Evolutionary conservation across 108 stramenopile genomes (phyloP), one percentile per base, ranked within the genome.

Genomic region (Nannochloropsis gaditana): DNA sequence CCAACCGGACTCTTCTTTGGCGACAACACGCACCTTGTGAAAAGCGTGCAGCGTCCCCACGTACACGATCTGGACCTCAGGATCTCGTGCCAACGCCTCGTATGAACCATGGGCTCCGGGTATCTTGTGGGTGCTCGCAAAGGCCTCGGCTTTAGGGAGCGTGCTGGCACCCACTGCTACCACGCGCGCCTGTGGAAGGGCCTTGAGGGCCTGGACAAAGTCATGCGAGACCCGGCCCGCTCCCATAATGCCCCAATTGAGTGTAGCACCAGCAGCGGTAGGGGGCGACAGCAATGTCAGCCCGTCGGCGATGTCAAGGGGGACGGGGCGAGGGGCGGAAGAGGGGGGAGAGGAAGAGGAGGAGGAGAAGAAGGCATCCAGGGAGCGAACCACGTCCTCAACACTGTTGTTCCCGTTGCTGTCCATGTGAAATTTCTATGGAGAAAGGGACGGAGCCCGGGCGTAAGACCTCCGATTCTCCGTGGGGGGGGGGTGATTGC

Each of bases 11-110:
- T n/a, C 59, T 73, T 73, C 3, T 15, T n/a, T n/a, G 6, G 15
- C 3, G n/a, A 6, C 3, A 73, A 73, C 8, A n/a, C n/a, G 15
- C 15, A 73, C 59, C 21, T 84, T 84, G 87, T 91, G 91, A 42
- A 91, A 47, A 10, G 90, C 89, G 85, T 91, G 90, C 8, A 91
- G 86, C 43, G 86, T 87, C 9, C 90, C 91, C 42, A 91, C 80
- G 87, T 91, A 91, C 43, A 91, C 84, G 45, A 91, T 90, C n/a
- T 91, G 90, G 43, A 91, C 91, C 19, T 84, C 85, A 5, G 91
- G 89, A 84, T 91, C 91, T 43, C 80, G 41, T 19, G 89, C 89
- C 44, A 91, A 73, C 44, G 91, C 91, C 47, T 88, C 73, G 85
- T 91, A 91, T 79, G 82, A 86, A 9, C 91, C 91, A 17, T 89